Conservation (phyloP, 257 asterid genomes). For the Vinca minor region DNA sequence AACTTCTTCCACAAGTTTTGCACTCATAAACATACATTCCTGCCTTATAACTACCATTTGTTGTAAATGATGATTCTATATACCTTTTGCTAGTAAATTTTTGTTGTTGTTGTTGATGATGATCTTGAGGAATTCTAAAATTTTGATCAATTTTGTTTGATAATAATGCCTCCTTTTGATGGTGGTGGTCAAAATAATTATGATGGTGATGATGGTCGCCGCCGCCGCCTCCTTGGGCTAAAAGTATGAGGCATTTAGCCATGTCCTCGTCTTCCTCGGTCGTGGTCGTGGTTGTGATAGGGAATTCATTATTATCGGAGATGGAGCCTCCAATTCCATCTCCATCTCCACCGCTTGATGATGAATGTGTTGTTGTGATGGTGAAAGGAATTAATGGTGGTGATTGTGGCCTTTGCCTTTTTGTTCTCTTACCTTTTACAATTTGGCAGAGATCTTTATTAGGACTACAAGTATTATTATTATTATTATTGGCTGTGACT, state of each 20-base stretch:
- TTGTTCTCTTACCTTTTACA: slow-evolving; percentile 35
- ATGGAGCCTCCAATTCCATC: slow-evolving; percentile 8
- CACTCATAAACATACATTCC: slow-evolving; percentile 52
- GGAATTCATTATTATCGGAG: slow-evolving; percentile 8
- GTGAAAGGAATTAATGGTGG: slow-evolving; percentile 32
- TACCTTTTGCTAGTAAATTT: slow-evolving; percentile 39
- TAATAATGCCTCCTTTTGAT: slow-evolving; percentile 1
- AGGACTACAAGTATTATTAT: slow-evolving; percentile 9
- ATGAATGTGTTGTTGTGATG: slow-evolving; percentile 22
- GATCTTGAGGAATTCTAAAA: not conserved
- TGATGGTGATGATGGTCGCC: too few species aligned
- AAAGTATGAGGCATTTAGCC: slow-evolving; percentile 73
- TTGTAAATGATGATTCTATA: slow-evolving; percentile 18
- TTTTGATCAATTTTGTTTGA: slow-evolving; percentile 7
- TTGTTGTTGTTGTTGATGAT: too few species aligned
- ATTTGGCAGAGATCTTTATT: slow-evolving; percentile 28
- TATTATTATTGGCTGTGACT: too few species aligned
- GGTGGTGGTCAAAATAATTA: not conserved
- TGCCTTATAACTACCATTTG: slow-evolving; percentile 27
- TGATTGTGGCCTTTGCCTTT: slow-evolving; percentile 30
- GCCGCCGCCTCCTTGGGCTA: slow-evolving; percentile 76
- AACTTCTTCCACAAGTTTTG: slow-evolving; percentile 65
- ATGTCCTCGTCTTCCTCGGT: slow-evolving; percentile 63
- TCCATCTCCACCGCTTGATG: slow-evolving; percentile 10
- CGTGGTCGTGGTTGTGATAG: not conserved